Percentiles rank a stretch among this genome's conserved stretches.
Evolutionary conservation across 2,329 filamentous ascomycete species (phyloP).

Genomic region (Colletotrichum cereale): DNA sequence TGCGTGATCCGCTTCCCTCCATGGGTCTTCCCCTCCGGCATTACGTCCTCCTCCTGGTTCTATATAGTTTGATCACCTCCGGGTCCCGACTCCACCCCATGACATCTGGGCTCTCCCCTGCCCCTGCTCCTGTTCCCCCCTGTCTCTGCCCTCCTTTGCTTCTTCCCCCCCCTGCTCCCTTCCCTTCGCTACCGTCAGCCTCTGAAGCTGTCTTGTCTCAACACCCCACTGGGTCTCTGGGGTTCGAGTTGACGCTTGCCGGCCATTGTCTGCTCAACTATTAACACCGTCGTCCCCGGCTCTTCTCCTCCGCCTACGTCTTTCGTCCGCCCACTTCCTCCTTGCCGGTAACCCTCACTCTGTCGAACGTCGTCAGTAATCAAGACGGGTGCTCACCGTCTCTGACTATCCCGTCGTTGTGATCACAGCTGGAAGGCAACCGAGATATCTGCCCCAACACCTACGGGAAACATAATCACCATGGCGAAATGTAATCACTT

Average conservation of each 20-base stretch:
- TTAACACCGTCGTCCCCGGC: conserved; percentile 19
- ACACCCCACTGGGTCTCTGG: conserved; percentile 35
- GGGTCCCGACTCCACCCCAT: conserved; percentile 25
- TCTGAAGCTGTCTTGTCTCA: conserved; percentile 29
- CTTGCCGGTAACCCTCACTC: conserved; percentile 17
- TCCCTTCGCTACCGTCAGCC: conserved; percentile 33
- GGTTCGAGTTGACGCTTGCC: conserved; percentile 15
- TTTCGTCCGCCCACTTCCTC: conserved; percentile 16
- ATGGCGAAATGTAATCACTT: conserved; percentile 48
- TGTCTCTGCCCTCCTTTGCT: conserved; percentile 25
- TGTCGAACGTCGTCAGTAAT: conserved; percentile 26
- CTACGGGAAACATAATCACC: neutral
- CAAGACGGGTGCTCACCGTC: conserved; percentile 14
- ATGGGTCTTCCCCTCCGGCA: conserved; percentile 33
- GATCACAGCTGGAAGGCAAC: neutral
- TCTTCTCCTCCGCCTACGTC: conserved; percentile 1
- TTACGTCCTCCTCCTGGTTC: conserved; percentile 32
- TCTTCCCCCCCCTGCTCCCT: conserved; percentile 4
- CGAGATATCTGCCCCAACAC: neutral
- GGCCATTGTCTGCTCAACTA: conserved; percentile 19
- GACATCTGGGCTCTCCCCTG: conserved; percentile 29
- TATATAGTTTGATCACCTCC: conserved; percentile 41
- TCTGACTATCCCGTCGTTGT: neutral
- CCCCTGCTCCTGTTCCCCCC: conserved; percentile 23
- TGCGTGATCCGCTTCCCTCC: conserved; percentile 14